Percentiles rank a stretch among this genome's conserved stretches.
These are phyloP conservation scores for Kondoa subrosea DNA, from an alignment of 768 basidiomycete genomes.

Conservation along the genomic window DNA sequence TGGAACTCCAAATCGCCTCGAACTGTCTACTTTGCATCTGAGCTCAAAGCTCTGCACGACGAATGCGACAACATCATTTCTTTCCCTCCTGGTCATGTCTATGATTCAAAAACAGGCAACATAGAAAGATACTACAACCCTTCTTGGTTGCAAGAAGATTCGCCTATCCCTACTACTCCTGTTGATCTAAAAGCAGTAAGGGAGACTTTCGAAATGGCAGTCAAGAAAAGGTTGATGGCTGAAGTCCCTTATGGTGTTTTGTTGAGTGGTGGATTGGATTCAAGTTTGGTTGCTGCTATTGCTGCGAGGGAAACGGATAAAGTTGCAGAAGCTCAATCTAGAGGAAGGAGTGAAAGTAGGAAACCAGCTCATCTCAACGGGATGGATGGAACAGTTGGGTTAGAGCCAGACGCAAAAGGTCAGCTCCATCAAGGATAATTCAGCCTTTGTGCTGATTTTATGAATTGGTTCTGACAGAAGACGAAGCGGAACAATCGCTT, in stretches of 20 bases:
- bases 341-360: slow-evolving; percentile 8
- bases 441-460: background rate
- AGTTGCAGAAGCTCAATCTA: slow-evolving; percentile 56
- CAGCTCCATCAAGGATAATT: background rate
- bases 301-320: slow-evolving; percentile 91
- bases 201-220: slow-evolving; percentile 72
- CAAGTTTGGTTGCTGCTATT: slow-evolving; percentile 85
- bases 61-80: slow-evolving; percentile 89
- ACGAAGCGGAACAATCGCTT: slow-evolving; percentile 35
- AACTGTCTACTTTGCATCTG: slow-evolving; percentile 79
- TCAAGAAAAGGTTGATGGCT: slow-evolving; percentile 87
- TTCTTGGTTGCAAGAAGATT: slow-evolving; percentile 73
- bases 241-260: slow-evolving; percentile 97
- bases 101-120: slow-evolving; percentile 63
- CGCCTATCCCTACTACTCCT: slow-evolving; percentile 43
- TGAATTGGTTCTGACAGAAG: slow-evolving; percentile 13
- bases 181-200: slow-evolving; percentile 56
- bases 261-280: slow-evolving; percentile 85
- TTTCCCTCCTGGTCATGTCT: slow-evolving; percentile 95
- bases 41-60: slow-evolving; percentile 75
- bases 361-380: slow-evolving; percentile 7
- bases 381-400: slow-evolving; percentile 7
- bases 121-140: slow-evolving; percentile 75
- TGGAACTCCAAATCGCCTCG: slow-evolving; percentile 71
- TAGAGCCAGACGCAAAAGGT: slow-evolving; percentile 1